A percentile compares a stretch with the other conserved stretches of the same genome.
Evolutionary conservation across 2,329 filamentous ascomycete genomes (phyloP).

Genomic region (Elsinoe necatrix): DNA sequence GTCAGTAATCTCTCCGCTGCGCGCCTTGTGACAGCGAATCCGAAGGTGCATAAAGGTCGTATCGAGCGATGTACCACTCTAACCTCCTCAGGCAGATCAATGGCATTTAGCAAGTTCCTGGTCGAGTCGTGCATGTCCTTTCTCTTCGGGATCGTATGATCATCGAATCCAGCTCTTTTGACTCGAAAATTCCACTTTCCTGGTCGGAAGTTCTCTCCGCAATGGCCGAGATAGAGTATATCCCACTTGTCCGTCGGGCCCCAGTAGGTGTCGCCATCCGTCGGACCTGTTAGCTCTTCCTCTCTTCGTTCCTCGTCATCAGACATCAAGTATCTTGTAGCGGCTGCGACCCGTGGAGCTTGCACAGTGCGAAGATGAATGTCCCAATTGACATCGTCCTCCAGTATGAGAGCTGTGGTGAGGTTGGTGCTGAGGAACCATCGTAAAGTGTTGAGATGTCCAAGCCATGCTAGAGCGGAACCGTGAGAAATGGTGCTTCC

Average conservation of each 20-base stretch:
- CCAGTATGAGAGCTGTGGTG: constrained; percentile 37
- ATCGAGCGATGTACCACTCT: constrained; percentile 35
- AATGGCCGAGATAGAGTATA: constrained; percentile 35
- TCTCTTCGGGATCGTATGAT: constrained; percentile 31
- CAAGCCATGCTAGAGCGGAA: constrained; percentile 35
- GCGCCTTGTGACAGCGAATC: constrained; percentile 35
- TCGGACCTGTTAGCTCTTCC: constrained; percentile 7
- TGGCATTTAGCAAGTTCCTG: constrained; percentile 28
- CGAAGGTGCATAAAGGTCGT: constrained; percentile 39
- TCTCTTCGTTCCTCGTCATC: neutral
- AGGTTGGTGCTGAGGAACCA: constrained; percentile 36
- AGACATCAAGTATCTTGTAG: constrained; percentile 29
- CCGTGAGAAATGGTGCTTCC: constrained; percentile 30
- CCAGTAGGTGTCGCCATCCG: constrained; percentile 28
- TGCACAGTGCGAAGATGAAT: constrained; percentile 37
- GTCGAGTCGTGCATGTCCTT: constrained; percentile 33
- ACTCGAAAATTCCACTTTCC: constrained; percentile 23
- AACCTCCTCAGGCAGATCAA: constrained; percentile 31
- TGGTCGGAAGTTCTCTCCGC: constrained; percentile 33
- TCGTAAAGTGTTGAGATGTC: constrained; percentile 32
- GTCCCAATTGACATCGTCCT: constrained; percentile 41
- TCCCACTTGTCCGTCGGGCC: constrained; percentile 33
- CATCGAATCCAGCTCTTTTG: constrained; percentile 27
- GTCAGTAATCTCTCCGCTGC: constrained; percentile 28
- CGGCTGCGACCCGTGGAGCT: constrained; percentile 34